A percentile compares a stretch with the other conserved stretches of the same genome.
phyloP scores from a whole-genome alignment of 768 basidiomycete species.

The Coprinopsis marcescibilis region DNA sequence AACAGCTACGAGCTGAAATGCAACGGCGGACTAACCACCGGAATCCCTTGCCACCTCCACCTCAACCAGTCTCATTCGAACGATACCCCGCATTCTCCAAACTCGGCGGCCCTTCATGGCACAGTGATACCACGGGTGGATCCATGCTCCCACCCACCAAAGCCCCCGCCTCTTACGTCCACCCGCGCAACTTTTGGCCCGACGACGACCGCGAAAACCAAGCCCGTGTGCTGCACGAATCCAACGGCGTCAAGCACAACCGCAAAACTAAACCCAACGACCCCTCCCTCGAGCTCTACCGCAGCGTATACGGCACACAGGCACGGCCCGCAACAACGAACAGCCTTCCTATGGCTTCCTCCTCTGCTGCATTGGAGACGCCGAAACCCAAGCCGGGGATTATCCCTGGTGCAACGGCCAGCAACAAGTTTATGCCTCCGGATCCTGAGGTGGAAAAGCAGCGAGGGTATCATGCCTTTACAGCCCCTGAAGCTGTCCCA shows the following conservation, averaged over 20 bases:
- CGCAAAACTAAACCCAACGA: slow-evolving; percentile 10
- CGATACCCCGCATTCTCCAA: slow-evolving; percentile 32
- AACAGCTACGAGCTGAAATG: slow-evolving; percentile 27
- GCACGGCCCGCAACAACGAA: neutral
- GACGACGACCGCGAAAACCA: slow-evolving; percentile 9
- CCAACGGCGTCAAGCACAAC: slow-evolving; percentile 3
- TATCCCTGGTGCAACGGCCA: slow-evolving; percentile 26
- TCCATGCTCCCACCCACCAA: slow-evolving; percentile 5
- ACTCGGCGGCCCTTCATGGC: neutral
- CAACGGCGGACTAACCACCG: slow-evolving; percentile 12
- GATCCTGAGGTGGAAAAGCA: slow-evolving; percentile 9
- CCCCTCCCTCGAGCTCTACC: neutral
- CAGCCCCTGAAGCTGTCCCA: neutral
- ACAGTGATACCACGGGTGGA: slow-evolving; percentile 2
- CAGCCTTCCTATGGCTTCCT: neutral
- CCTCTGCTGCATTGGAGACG: neutral
- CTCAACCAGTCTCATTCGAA: slow-evolving; percentile 44
- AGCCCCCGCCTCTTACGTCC: neutral
- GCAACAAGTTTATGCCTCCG: slow-evolving; percentile 24
- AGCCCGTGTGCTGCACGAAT: slow-evolving; percentile 1
- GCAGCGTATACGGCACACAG: neutral
- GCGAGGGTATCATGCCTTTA: slow-evolving; percentile 7
- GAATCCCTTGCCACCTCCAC: slow-evolving; percentile 49
- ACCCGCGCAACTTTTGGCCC: neutral
- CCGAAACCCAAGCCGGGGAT: slow-evolving; percentile 20